Base-by-base conservation (phyloP, 2,329 filamentous ascomycete genomes). In the Cladosporium sp. region DNA sequence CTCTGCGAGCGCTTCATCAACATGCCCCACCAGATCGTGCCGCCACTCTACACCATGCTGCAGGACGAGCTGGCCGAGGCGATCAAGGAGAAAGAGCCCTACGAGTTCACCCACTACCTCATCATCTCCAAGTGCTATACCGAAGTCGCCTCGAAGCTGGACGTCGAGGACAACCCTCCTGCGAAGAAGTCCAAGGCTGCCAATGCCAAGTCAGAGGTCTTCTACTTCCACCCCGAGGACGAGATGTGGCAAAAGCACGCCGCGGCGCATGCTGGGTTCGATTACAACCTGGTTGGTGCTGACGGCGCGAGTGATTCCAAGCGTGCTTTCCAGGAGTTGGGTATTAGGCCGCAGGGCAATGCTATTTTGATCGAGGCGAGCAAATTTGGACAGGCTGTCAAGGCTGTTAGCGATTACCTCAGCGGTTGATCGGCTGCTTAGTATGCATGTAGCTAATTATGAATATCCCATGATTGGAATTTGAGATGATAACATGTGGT, bases 211-310 rank as follows among this genome's bases (percentile, higher is more conserved):
- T 70, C 82, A 10, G 85, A 90, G 72, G 83, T 86, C 37, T 96
- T 93, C 79, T 96, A 93, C 79, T 99, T 98, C 83, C 95, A 99
- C 77, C 90, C 93, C 0, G 95, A 99, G 80, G 95, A 99, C 75
- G 95, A 98, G 82, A 86, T 94, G 61, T 80, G 97, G 72, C 88
- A 95, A 70, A 88, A 88, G 74, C 85, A 94, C 79, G 91, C 92
- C 2, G 67, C 87, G 46, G 92, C 87, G 16, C 82, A 85, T 69
- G 90, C 88, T 29, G 87, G 84, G 61, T 96, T 89, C 75, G 86
- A 90, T 21, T 97, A 93, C 78, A 90, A 89, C 56, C 94, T 91
- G 77, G 88, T 92, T 68, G 82, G 83, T 66, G 90, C 91, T 56
- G 91, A 96, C 71, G 87, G 89, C 5, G 87, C 89, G 68, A 91